Evolutionary conservation across 1,284 basidiomycete genomes (phyloP).

Genomic region (Tylopilus sp.): DNA sequence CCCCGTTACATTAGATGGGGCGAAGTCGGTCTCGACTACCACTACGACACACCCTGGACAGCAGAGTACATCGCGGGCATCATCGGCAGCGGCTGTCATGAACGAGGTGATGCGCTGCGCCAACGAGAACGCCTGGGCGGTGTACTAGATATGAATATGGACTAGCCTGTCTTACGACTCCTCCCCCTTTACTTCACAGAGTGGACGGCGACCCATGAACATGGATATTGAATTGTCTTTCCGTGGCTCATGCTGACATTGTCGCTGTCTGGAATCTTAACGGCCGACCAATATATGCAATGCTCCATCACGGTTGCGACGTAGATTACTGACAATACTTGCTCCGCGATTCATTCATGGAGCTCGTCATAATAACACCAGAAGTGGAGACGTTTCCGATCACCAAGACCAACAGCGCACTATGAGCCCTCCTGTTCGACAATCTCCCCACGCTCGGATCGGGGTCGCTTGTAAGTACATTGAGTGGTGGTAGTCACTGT

Average conservation of each 20-base stretch:
- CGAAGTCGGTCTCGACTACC: too few relatives aligned
- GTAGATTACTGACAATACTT: not conserved
- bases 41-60: too few relatives aligned
- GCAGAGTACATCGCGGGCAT: too few relatives aligned
- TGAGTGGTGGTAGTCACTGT: constrained; percentile 1
- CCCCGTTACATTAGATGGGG: constrained; percentile 70
- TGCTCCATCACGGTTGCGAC: too few relatives aligned
- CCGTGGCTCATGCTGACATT: constrained; percentile 6
- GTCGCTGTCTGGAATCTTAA: constrained; percentile 8
- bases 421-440: not conserved
- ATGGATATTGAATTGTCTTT: constrained; percentile 1
- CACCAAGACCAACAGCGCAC: not conserved
- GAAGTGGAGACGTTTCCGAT: not conserved
- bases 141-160: too few relatives aligned
- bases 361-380: not conserved
- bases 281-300: not conserved
- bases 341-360: constrained; percentile 1
- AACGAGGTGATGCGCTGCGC: too few relatives aligned
- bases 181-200: too few relatives aligned
- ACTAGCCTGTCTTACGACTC: too few relatives aligned
- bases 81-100: too few relatives aligned
- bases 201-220: too few relatives aligned
- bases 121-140: too few relatives aligned
- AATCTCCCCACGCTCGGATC: not conserved
- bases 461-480: not conserved